Evolutionary conservation across 2,329 filamentous ascomycete genomes (phyloP).

Genomic region (Coccinonectria pachysandricola): DNA sequence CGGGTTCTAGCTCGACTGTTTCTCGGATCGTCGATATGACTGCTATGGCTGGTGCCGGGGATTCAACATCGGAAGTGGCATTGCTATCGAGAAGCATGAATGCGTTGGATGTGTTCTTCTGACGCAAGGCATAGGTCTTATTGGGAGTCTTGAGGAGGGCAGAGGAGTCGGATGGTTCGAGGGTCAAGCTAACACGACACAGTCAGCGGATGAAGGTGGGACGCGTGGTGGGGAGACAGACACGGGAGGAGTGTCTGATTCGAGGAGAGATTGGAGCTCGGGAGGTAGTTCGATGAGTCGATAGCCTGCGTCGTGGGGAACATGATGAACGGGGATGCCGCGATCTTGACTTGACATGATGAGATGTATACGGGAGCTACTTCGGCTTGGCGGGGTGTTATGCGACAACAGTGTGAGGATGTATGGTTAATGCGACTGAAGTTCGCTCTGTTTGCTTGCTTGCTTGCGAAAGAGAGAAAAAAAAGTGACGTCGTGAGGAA

Average conservation of each 20-base stretch:
- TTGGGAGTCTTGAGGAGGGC: constrained; percentile 42
- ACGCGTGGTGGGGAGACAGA: constrained; percentile 23
- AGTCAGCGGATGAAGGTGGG: constrained; percentile 1
- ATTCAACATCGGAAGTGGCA: constrained; percentile 12
- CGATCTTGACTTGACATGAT: constrained; percentile 36
- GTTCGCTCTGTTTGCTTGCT: constrained; percentile 1
- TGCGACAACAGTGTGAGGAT: no score
- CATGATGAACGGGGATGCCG: constrained; percentile 42
- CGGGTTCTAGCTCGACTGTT: constrained; percentile 47
- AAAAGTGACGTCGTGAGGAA: no score
- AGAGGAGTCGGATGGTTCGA: constrained; percentile 37
- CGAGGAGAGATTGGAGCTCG: constrained; percentile 45
- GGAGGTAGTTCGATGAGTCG: constrained; percentile 53
- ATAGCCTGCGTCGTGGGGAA: constrained; percentile 39
- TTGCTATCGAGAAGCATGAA: constrained; percentile 41
- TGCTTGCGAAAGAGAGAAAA: no score
- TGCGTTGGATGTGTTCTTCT: constrained; percentile 60
- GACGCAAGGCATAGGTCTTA: constrained; percentile 48
- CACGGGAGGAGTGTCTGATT: constrained; percentile 43
- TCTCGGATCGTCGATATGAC: constrained; percentile 49
- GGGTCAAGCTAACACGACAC: constrained; percentile 29
- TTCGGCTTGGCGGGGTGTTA: no score
- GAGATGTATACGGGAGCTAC: neutral
- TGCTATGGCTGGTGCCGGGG: constrained; percentile 33
- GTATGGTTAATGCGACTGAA: neutral